Conservation (phyloP, 495 filamentous ascomycete genomes). For the Hyaloscypha bicolor region DNA sequence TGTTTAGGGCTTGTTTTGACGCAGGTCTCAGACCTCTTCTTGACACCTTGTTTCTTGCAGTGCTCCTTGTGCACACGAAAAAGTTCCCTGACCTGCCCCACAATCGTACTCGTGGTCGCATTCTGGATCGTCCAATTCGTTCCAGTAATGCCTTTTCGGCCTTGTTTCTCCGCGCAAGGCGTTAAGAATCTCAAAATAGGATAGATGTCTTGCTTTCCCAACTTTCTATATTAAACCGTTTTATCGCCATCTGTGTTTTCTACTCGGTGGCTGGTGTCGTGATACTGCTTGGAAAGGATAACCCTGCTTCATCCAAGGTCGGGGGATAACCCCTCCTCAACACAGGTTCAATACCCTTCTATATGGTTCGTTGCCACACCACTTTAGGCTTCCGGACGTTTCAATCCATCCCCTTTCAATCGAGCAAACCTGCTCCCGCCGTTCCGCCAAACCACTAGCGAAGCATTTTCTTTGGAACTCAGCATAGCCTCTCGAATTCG, state of each 20-base stretch:
- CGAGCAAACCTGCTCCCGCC: not conserved
- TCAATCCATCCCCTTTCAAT: not conserved
- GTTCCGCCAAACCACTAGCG: not conserved
- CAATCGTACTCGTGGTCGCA: not conserved
- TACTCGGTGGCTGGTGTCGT: not conserved
- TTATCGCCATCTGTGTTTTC: not conserved
- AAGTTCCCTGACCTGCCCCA: not conserved
- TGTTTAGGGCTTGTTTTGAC: slow-evolving; percentile 18
- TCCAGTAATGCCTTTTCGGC: not conserved
- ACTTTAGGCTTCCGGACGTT: not conserved
- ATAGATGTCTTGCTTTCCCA: not conserved
- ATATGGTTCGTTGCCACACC: not conserved
- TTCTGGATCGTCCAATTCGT: not conserved
- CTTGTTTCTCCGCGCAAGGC: not conserved
- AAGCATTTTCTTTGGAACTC: not conserved
- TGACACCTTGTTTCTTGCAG: not conserved
- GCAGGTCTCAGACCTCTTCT: slow-evolving; percentile 2
- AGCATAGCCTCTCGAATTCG: not conserved
- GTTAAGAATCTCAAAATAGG: not conserved
- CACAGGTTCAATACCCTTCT: not conserved
- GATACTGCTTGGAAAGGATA: slow-evolving; percentile 2
- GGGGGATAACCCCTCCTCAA: not conserved
- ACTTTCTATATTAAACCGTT: not conserved
- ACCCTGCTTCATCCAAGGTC: not conserved
- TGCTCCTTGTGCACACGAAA: not conserved